Percentiles rank a stretch among this genome's conserved stretches.
Evolutionary conservation across 306 rosid species (phyloP).

Genomic region (Pterocarpus santalinus): DNA sequence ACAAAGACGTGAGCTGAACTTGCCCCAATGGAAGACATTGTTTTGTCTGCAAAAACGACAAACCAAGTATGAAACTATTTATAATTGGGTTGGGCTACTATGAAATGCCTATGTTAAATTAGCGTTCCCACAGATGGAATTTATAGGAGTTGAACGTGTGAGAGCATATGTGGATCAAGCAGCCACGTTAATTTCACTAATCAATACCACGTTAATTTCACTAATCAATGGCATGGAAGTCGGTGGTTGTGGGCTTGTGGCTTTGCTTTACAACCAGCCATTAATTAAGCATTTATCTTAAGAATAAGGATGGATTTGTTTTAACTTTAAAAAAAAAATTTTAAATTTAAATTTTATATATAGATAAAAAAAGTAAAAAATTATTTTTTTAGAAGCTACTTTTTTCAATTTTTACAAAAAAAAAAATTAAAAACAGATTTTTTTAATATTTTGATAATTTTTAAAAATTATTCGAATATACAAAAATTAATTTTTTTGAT

Average conservation of each 20-base stretch:
- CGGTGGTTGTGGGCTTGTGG: not conserved
- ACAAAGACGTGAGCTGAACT: slow-evolving; percentile 53
- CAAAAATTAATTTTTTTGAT: too few relatives aligned
- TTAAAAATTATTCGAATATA: too few relatives aligned
- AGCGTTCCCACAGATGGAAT: slow-evolving; percentile 15
- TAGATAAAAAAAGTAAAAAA: too few relatives aligned
- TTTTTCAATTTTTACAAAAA: too few relatives aligned
- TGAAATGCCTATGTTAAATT: slow-evolving; percentile 8
- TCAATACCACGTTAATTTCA: slow-evolving; percentile 36
- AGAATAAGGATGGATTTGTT: too few relatives aligned
- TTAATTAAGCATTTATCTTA: not conserved
- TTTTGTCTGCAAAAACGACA: slow-evolving; percentile 18
- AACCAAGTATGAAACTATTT: not conserved
- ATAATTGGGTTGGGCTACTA: not conserved
- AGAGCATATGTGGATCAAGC: slow-evolving; percentile 26
- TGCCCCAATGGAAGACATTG: slow-evolving; percentile 62
- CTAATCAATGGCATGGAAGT: slow-evolving; percentile 36
- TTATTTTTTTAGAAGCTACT: too few relatives aligned
- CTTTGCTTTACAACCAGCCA: slow-evolving; percentile 37
- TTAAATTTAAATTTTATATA: too few relatives aligned
- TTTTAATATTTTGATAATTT: too few relatives aligned
- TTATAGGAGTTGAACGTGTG: slow-evolving; percentile 48
- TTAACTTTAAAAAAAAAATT: too few relatives aligned
- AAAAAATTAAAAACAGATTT: too few relatives aligned
- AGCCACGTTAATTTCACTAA: slow-evolving; percentile 28